Percentiles rank a stretch among this genome's conserved stretches.
phyloP scores from a whole-genome alignment of 257 asterid genomes.

The Solanum medicagineum region DNA sequence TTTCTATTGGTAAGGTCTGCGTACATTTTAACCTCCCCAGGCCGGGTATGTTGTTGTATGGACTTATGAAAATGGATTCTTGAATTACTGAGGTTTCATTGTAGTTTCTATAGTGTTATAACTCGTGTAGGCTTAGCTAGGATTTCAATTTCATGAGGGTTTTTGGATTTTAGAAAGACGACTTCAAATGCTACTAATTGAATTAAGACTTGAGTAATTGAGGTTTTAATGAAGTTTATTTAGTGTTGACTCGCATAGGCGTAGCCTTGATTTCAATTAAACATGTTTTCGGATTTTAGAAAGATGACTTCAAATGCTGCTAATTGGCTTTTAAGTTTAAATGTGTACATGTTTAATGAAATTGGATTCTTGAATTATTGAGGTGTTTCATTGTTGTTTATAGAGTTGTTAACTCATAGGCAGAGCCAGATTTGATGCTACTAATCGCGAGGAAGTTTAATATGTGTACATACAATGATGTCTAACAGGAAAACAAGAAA shows the following conservation, averaged over 20 bases:
- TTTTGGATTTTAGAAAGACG: too few relatives aligned
- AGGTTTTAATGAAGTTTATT: not conserved
- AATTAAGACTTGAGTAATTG: not conserved
- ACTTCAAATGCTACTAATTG: not conserved
- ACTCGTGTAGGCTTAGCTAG: not conserved
- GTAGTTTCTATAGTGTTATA: not conserved
- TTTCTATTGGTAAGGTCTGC: too few relatives aligned
- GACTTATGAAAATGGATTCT: not conserved
- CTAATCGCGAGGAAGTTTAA: not conserved
- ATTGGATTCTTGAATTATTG: not conserved
- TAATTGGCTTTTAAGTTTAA: not conserved
- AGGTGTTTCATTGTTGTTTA: too few relatives aligned
- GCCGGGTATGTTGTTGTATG: too few relatives aligned
- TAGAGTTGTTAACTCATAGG: too few relatives aligned
- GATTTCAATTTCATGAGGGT: not conserved
- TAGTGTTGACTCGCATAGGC: not conserved
- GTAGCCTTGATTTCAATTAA: not conserved
- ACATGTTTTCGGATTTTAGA: not conserved
- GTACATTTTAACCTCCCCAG: too few relatives aligned
- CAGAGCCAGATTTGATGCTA: too few relatives aligned
- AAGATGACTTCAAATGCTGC: not conserved
- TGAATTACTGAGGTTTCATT: not conserved
- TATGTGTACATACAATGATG: not conserved
- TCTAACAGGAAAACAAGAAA: conserved; percentile 22
- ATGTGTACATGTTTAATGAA: too few relatives aligned